Evolutionary conservation across 1,139 yeast genomes (phyloP).

Genomic region (Saccharomyces hybrid): DNA sequence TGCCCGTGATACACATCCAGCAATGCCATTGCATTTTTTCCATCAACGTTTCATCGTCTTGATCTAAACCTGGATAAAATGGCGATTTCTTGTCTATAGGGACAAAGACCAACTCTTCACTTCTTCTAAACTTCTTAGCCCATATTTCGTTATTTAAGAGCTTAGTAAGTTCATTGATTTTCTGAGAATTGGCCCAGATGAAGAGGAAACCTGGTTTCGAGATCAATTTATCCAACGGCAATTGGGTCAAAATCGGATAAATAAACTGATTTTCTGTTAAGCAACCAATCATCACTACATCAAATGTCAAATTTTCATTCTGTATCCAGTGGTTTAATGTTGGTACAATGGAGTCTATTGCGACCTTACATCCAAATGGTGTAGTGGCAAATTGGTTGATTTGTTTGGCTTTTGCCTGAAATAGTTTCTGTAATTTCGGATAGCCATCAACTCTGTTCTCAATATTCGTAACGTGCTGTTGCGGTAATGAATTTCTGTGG

Average conservation of each 20-base stretch:
- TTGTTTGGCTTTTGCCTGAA: slow-evolving; percentile 51
- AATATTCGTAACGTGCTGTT: slow-evolving; percentile 55
- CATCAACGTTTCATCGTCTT: slow-evolving; percentile 39
- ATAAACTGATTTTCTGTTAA: slow-evolving; percentile 64
- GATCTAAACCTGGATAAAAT: slow-evolving; percentile 47
- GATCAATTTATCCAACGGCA: slow-evolving; percentile 68
- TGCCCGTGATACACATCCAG: slow-evolving; percentile 95
- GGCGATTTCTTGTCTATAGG: slow-evolving; percentile 55
- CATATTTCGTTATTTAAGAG: slow-evolving; percentile 50
- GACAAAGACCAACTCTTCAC: slow-evolving; percentile 75
- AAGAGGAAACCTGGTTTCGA: slow-evolving; percentile 81
- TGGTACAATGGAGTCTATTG: slow-evolving; percentile 46
- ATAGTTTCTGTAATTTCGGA: slow-evolving; percentile 67
- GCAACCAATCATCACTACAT: slow-evolving; percentile 89
- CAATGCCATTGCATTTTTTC: slow-evolving; percentile 81
- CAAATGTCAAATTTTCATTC: slow-evolving; percentile 55
- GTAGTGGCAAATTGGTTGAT: slow-evolving; percentile 44
- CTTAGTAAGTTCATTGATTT: slow-evolving; percentile 55
- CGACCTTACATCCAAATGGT: slow-evolving; percentile 59
- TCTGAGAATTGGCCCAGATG: slow-evolving; percentile 77
- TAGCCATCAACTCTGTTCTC: slow-evolving; percentile 69
- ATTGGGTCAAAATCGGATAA: slow-evolving; percentile 48
- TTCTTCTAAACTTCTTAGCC: slow-evolving; percentile 74
- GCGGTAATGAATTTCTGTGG: slow-evolving; percentile 56
- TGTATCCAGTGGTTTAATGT: slow-evolving; percentile 56